Percentiles rank a stretch among this genome's conserved stretches.
Conservation (phyloP, 352 stramenopile genomes). For the Elongisporangium anandrum region DNA sequence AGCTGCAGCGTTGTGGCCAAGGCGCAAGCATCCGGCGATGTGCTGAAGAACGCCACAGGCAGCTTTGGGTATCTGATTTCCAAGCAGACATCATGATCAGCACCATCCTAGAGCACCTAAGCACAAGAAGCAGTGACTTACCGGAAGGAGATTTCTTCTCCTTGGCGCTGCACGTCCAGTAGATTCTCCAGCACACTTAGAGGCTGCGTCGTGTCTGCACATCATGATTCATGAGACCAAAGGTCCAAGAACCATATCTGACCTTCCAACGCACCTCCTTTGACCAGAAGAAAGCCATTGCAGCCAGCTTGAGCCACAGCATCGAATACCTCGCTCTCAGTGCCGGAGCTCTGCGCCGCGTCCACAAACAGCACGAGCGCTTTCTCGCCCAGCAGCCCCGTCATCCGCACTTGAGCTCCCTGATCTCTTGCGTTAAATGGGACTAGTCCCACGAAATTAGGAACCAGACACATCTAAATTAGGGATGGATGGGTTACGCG, state of each 20-base stretch:
- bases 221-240: background rate
- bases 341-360: background rate
- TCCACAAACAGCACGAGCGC: background rate
- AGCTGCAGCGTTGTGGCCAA: slow-evolving; percentile 30
- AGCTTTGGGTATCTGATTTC: slow-evolving; percentile 50
- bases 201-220: slow-evolving; percentile 5
- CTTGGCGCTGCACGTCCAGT: slow-evolving; percentile 24
- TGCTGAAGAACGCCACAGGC: slow-evolving; percentile 56
- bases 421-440: background rate
- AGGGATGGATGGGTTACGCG: background rate
- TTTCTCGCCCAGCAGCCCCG: background rate
- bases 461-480: background rate
- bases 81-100: slow-evolving; percentile 1
- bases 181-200: slow-evolving; percentile 25
- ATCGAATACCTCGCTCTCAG: slow-evolving; percentile 15
- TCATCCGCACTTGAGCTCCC: background rate
- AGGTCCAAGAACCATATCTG: background rate
- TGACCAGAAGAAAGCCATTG: slow-evolving; percentile 46
- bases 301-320: slow-evolving; percentile 44
- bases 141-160: slow-evolving; percentile 15
- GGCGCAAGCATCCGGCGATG: slow-evolving; percentile 23
- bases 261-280: slow-evolving; percentile 14
- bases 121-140: slow-evolving; percentile 14
- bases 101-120: slow-evolving; percentile 1
- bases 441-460: background rate